Evolutionary conservation across 768 basidiomycete genomes (phyloP).

Genomic region (Rhodotorula graminis): DNA sequence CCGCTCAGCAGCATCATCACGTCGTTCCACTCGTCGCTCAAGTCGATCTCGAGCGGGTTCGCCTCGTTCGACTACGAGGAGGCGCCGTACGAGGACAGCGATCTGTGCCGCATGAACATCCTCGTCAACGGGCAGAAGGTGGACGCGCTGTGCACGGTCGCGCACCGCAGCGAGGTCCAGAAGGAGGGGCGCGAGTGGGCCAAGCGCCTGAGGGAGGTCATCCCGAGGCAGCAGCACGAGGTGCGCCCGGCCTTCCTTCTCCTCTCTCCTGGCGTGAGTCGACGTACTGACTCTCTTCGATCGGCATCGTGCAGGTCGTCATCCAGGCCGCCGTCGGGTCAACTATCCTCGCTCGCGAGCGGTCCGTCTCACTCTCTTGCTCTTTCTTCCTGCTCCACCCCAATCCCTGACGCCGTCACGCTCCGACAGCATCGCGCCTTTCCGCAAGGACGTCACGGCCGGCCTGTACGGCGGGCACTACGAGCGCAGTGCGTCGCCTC

Average conservation of each 20-base stretch:
- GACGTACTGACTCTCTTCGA: too few species aligned
- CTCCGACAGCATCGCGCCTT: constrained; percentile 37
- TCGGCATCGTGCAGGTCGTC: constrained; percentile 57
- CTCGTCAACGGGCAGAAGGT: constrained; percentile 81
- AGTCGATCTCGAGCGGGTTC: constrained; percentile 84
- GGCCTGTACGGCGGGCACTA: not conserved
- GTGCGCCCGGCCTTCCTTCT: constrained; percentile 3
- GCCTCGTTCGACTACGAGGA: constrained; percentile 97
- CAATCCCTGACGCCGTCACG: too few species aligned
- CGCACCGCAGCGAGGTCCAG: constrained; percentile 74
- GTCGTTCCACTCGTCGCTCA: constrained; percentile 90
- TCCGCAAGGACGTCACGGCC: constrained; percentile 45
- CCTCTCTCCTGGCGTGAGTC: too few species aligned
- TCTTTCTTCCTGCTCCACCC: not conserved
- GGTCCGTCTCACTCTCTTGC: constrained; percentile 46
- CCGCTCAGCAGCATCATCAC: constrained; percentile 90
- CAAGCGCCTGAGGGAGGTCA: constrained; percentile 86
- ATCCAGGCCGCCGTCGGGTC: constrained; percentile 89
- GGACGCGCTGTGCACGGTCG: constrained; percentile 86
- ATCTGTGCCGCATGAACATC: constrained; percentile 69
- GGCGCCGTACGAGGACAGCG: constrained; percentile 61
- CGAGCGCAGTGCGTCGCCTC: not conserved
- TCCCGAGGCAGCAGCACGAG: constrained; percentile 82
- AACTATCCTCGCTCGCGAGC: constrained; percentile 83
- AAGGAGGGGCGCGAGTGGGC: constrained; percentile 76